Base-by-base conservation (phyloP, 176 grass and related monocot species). In the Oryza officinalis region DNA sequence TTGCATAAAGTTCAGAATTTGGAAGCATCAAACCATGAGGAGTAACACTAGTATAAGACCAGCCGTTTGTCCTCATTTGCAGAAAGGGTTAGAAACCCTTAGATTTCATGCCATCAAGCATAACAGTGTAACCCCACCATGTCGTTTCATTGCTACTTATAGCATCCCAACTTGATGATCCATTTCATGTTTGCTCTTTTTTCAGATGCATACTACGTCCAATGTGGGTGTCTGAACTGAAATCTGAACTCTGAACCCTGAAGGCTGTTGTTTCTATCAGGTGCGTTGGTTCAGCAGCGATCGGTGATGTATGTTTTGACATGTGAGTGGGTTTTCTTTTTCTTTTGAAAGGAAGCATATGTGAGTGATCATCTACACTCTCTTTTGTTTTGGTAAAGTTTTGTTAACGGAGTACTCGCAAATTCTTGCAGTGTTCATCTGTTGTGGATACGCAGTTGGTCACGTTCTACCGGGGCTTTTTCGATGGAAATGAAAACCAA, bases 1-100 rank as follows among this genome's bases (percentile, higher is more conserved):
- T 61, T 40, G 74, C 64, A 47, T 52, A 69, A 57, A 38, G 22
- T 41, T 33, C n/a, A 50, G 31, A 45, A 35, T 11, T 61, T 17
- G 14, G 25, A 65, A 50, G 2, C 52, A 17, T 54, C 50, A 54
- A 54, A 54, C 50, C 50, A 26, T 8, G 65, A 26, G 71, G 65
- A 26, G 71, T 35, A 22, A 26, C 65, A 40, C 41, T 52, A 50
- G 49, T 83, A 74, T 83, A 83, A 83, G 81, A 75, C 71, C 27
- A 26, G 17, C 27, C 0, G 7, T 37, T 35, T 25, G 13, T 20
- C 20, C 27, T n/a, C 46, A 61, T 25, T 74, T 74, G 15, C n/a
- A 65, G 72, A 52, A 77, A 83, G 15, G 25, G 37, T 10, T 61
- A 28, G 50, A 8, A 76, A 63, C 40, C 27, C 50, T 77, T 70